Base-by-base conservation (phyloP, 1,284 basidiomycete genomes). In the Mycena citricolor region DNA sequence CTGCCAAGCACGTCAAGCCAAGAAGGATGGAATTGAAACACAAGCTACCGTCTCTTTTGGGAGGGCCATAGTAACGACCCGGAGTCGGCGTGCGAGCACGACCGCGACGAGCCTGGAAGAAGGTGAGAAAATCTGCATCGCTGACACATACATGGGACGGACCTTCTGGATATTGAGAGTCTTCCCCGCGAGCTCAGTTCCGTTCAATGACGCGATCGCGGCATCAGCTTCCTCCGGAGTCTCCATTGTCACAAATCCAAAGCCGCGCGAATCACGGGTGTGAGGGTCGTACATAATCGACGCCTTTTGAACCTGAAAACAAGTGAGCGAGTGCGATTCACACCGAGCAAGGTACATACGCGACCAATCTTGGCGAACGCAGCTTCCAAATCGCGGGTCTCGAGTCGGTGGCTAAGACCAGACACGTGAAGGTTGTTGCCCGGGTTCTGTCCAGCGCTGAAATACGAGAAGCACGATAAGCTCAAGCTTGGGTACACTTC, bases 351-450 rank as follows among this genome's bases (percentile, higher is more conserved):
- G 11, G 37, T 30, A 77, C 86, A 49, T 62, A 95, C 94, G 61
- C 89, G 79, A 47, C 94, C 94, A 65, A 86, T 83, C 68, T 94
- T 94, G 57, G 79, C 74, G 60, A 98, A 98, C 11, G 83, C 78
- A 21, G 85, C 80, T 63, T 97, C 92, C 36, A 98, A 85, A 57
- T 89, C 85, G 42, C 85, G 81, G 39, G 88, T 88, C 58, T 91
- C 90, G 46, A 94, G 82, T 50, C 73, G 74, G 60, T 82, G 76
- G 56, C 84, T 83, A 41, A 98, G 74, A 30, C 91, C 84, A 32
- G 92, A 94, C 49, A 98, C 90, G 62, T 98, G 95, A 29, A 98
- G 75, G 69, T 97, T 98, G 73, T 95, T 97, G 42, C 94, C 94
- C 2, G 90, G 90, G 70, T 97, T 97, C 13, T 65, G 71, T 8